Percentiles rank a stretch among this genome's conserved stretches.
These are phyloP conservation scores for Colletotrichum neosansevieriae DNA, from an alignment of 2,329 filamentous ascomycete species.

Conservation along the genomic window DNA sequence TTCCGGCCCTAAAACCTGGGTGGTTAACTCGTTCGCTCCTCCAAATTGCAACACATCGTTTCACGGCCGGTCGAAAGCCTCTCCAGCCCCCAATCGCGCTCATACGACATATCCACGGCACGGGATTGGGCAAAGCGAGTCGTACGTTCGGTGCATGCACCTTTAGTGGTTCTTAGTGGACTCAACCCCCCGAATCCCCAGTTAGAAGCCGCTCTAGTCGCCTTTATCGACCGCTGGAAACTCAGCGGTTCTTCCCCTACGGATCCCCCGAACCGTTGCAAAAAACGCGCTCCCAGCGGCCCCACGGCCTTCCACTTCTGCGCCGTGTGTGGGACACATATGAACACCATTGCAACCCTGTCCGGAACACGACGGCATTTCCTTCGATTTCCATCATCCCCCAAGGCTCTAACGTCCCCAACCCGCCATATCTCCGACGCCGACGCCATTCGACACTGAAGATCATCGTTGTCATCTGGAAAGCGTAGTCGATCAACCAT, in stretches of 20 bases:
- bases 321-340: conserved; percentile 36
- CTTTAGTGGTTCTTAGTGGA: conserved; percentile 38
- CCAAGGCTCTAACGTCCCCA: conserved; percentile 30
- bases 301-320: conserved; percentile 36
- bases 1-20: background rate
- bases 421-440: conserved; percentile 11
- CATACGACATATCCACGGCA: conserved; percentile 36
- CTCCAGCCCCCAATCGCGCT: conserved; percentile 28
- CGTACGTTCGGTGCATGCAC: conserved; percentile 36
- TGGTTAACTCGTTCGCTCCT: background rate
- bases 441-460: background rate
- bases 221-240: conserved; percentile 23
- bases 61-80: conserved; percentile 12
- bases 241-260: conserved; percentile 29
- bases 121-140: conserved; percentile 29
- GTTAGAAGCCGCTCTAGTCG: conserved; percentile 32
- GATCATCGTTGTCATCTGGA: conserved; percentile 14
- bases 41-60: background rate
- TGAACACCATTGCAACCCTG: conserved; percentile 41
- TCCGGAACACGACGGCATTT: conserved; percentile 40
- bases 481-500: background rate
- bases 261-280: conserved; percentile 20
- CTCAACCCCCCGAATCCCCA: conserved; percentile 30
- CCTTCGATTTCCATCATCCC: conserved; percentile 38
- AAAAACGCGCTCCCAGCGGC: conserved; percentile 36